Evolutionary conservation across 225 moss, liverwort and hornwort species (phyloP).

Genomic region (Pseudoscleropodium purum): DNA sequence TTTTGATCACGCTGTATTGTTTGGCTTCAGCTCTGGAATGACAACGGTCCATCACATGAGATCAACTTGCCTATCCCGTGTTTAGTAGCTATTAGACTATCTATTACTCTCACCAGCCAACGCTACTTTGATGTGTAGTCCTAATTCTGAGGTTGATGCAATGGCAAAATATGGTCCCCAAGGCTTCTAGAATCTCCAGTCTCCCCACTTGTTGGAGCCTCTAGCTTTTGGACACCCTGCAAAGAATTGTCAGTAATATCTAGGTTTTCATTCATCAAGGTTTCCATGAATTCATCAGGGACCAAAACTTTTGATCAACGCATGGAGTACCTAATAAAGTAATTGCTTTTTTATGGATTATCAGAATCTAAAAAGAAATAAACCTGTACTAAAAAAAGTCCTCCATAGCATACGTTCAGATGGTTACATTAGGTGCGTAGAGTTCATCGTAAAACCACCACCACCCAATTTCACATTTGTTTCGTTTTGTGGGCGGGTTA

Average conservation of each 20-base stretch:
- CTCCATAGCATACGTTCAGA: background rate
- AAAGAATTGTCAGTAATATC: background rate
- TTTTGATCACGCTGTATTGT: no score
- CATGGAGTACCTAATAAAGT: background rate
- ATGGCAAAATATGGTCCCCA: background rate
- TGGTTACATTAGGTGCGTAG: background rate
- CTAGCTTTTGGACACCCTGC: background rate
- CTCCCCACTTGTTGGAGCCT: background rate
- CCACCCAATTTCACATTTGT: no score
- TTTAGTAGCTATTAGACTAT: background rate
- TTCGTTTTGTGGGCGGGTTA: no score
- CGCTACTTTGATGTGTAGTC: background rate
- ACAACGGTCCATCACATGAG: background rate
- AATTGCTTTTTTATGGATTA: background rate
- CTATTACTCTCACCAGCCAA: no score
- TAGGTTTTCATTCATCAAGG: background rate
- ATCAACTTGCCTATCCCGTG: background rate
- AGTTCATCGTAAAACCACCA: background rate
- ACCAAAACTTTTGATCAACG: background rate
- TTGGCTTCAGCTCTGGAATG: background rate
- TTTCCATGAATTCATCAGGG: background rate
- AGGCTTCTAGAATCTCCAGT: background rate
- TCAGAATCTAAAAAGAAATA: background rate
- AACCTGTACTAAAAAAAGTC: no score
- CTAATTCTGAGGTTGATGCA: background rate